Base-by-base conservation (phyloP, 495 filamentous ascomycete genomes). In the Barbatosphaeria neglecta region DNA sequence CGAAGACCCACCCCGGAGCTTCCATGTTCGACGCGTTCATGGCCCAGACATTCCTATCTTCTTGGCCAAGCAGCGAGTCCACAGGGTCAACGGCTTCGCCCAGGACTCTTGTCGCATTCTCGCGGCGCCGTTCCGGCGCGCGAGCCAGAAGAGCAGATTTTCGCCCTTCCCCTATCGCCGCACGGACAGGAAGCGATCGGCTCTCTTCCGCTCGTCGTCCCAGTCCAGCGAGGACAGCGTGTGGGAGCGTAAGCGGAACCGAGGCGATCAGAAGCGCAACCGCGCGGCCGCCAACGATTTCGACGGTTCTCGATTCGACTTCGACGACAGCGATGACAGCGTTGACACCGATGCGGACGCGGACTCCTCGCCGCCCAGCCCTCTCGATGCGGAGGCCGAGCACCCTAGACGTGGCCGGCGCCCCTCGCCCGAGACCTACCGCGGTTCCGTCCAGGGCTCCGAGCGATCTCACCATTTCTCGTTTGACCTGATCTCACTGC, bases 51-150 rank as follows among this genome's bases (percentile, higher is more conserved):
- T 56, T 15, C 49, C 52, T 0, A 37, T 62, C 18, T 50, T 61
- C 9, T 46, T 63, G 2, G 58, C 65, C 0, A 55, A 58, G 20
- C 46, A 53, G 3, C 48, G 53, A 4, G 37, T 48, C 7, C 54
- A 58, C 37, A 41, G 56, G 15, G 47, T 54, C 22, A 63, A 58
- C 33, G 59, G 53, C n/a, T 60, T 55, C 31, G 55, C 52, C 3
- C 50, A 57, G 15, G 52, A 62, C 31, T 58, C 61, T 7, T 37
- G 33, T 23, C 56, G 54, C 2, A 41, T 49, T 5, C 56, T 56
- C 40, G 50, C 48, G 2, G 46, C 50, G 11, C 61, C 63, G 0
- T 58, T 57, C 27, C 43, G 52, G 3, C 37, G 28, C 7, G 40
- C 50, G 11, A 54, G 43, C 27, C 48, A 23, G 16, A 50, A n/a